phyloP scores from a whole-genome alignment of 1,139 yeast genomes.

The Groenewaldozyma auringiensis region DNA sequence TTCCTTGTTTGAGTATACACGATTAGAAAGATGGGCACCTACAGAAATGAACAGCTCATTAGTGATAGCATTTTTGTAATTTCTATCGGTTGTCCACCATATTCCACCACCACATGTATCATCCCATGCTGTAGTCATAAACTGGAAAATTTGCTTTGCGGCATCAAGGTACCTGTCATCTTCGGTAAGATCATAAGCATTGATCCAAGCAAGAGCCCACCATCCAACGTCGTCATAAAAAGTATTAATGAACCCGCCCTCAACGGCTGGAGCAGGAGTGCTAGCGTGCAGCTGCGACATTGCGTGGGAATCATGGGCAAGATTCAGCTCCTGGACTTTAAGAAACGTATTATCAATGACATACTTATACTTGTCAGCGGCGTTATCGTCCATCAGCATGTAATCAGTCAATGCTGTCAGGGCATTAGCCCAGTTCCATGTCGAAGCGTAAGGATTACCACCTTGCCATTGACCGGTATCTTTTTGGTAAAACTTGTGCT shows the following conservation, averaged over 20 bases:
- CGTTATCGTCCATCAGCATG: slow-evolving; percentile 4
- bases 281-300: background rate
- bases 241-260: slow-evolving; percentile 13
- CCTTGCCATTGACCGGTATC: slow-evolving; percentile 7
- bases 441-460: background rate
- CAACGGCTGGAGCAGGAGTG: slow-evolving; percentile 7
- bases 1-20: slow-evolving; percentile 7
- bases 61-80: slow-evolving; percentile 16
- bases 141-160: slow-evolving; percentile 12
- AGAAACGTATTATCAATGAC: slow-evolving; percentile 11
- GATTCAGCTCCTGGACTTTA: slow-evolving; percentile 11
- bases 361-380: slow-evolving; percentile 1
- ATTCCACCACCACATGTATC: slow-evolving; percentile 14
- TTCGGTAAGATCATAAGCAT: slow-evolving; percentile 13
- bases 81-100: slow-evolving; percentile 14
- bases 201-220: slow-evolving; percentile 19
- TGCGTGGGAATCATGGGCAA: slow-evolving; percentile 6
- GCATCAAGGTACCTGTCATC: slow-evolving; percentile 10
- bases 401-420: slow-evolving; percentile 12
- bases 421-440: slow-evolving; percentile 16
- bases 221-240: slow-evolving; percentile 18
- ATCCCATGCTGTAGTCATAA: slow-evolving; percentile 14
- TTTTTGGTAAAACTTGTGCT: slow-evolving; percentile 1
- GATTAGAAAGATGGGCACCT: slow-evolving; percentile 14
- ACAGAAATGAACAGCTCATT: slow-evolving; percentile 15